Evolutionary conservation across 441 rosid genomes (phyloP), one percentile per base, ranked within the genome.

Genomic region (Breynia disticha): DNA sequence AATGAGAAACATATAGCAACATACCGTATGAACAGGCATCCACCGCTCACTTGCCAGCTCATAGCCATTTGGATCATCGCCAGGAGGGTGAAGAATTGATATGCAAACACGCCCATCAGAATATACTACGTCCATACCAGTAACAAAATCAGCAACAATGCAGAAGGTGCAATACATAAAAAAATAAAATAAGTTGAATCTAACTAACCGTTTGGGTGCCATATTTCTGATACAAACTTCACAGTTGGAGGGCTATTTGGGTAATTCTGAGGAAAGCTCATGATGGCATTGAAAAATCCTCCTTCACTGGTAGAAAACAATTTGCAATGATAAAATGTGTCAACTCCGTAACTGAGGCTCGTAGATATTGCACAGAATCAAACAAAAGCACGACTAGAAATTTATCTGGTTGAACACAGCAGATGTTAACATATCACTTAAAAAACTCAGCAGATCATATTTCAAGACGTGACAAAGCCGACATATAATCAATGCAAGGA

Each of bases 11-110:
- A 41, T 16, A 46, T 14, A 18, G 32, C 19, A 44, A 62, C 80
- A 53, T 77, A 90, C 96, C 0, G 95, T 90, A 63, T 90, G 98
- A 42, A 90, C 83, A 11, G 98, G 98, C 41, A 62, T 80, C 96
- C 95, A 84, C 10, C 95, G 91, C 57, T 87, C 96, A 49, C 84
- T 81, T 45, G 97, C 91, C 64, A 90, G 87, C 79, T 90, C 97
- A 42, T 87, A 90, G 38, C 97, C 97, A 51, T 81, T 90, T 12
- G 95, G 98, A 67, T 90, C 96, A 54, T 87, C 98, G 35, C 98
- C 98, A 46, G 98, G 98, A 52, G 98, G 98, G 68, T 90, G 98
- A 32, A 87, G 86, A 62, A 87, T 90, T 12, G 98, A 90, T 63
- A 90, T 90, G 67, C 95, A 90, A 60, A 90, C 98, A 35, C 82